Percentiles rank a stretch among this genome's conserved stretches.
phyloP scores from a whole-genome alignment of 768 basidiomycete species.

The Pleurotus platypus region DNA sequence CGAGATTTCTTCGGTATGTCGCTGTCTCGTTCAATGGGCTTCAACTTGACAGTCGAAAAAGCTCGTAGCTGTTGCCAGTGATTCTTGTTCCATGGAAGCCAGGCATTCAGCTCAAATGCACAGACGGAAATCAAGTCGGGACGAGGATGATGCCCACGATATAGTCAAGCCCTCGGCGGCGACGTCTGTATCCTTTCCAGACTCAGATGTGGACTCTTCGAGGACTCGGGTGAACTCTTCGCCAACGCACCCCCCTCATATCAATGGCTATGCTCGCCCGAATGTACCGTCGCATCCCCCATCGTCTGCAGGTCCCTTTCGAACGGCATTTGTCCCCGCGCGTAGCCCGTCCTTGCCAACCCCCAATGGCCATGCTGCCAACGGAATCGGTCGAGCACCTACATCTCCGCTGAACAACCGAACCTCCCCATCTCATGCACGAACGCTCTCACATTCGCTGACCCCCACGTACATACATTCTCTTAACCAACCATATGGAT shows the following conservation, averaged over 20 bases:
- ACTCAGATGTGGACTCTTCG: background rate
- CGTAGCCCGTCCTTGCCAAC: constrained; percentile 2
- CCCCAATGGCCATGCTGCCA: constrained; percentile 1
- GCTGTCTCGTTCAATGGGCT: too few species aligned
- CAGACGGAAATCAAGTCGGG: constrained; percentile 42
- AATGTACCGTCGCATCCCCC: constrained; percentile 11
- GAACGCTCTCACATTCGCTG: constrained; percentile 3
- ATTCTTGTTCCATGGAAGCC: background rate
- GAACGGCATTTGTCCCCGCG: constrained; percentile 17
- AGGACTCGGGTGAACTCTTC: constrained; percentile 18
- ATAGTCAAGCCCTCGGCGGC: constrained; percentile 12
- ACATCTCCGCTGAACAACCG: background rate
- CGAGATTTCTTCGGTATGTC: too few species aligned
- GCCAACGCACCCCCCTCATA: constrained; percentile 10
- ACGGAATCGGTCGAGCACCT: background rate
- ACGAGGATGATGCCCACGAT: constrained; percentile 27
- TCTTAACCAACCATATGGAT: constrained; percentile 4
- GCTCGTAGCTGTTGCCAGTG: too few species aligned
- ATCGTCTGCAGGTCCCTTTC: constrained; percentile 17
- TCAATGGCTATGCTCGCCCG: constrained; percentile 9
- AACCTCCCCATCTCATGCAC: background rate
- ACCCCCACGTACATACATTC: constrained; percentile 1
- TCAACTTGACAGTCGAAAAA: too few species aligned
- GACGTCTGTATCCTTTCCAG: background rate
- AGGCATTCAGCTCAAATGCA: constrained; percentile 25